Percentiles rank a stretch among this genome's conserved stretches.
Evolutionary conservation across 2,329 filamentous ascomycete genomes (phyloP).

Genomic region (Cladosporium sp.): DNA sequence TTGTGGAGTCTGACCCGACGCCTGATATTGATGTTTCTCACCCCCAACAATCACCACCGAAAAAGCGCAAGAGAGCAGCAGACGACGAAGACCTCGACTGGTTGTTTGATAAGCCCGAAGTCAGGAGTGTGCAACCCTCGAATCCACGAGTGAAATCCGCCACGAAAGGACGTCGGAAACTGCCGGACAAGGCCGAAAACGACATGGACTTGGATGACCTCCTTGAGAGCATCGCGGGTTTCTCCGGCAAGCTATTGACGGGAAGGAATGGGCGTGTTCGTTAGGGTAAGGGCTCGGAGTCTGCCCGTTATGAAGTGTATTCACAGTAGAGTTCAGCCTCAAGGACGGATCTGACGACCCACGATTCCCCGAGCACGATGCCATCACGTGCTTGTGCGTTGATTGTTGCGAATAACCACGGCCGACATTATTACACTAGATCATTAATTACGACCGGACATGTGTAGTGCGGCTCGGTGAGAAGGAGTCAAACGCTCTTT

Average conservation of each 20-base stretch:
- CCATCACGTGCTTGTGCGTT: too few species aligned
- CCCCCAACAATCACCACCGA: neutral
- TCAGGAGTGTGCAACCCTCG: neutral
- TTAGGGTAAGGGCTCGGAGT: too few species aligned
- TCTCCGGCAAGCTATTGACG: conserved; percentile 11
- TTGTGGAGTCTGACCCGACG: neutral
- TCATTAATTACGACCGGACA: too few species aligned
- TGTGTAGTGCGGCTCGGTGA: too few species aligned
- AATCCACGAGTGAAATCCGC: neutral
- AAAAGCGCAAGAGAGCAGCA: neutral
- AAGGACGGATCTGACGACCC: too few species aligned
- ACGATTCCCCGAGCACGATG: too few species aligned
- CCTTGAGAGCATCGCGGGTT: conserved; percentile 23
- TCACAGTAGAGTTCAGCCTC: too few species aligned
- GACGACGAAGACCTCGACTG: conserved; percentile 23
- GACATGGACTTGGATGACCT: conserved; percentile 29
- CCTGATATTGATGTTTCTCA: neutral
- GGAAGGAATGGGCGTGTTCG: neutral
- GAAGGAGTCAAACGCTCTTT: too few species aligned
- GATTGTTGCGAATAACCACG: too few species aligned
- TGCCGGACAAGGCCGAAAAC: neutral
- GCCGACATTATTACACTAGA: too few species aligned
- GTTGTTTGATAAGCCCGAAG: conserved; percentile 18
- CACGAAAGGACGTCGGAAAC: neutral
- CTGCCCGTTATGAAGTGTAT: too few species aligned